These are phyloP conservation scores for Fraxinus greggii DNA, from an alignment of 305 asterid species.

Conservation along the genomic window DNA sequence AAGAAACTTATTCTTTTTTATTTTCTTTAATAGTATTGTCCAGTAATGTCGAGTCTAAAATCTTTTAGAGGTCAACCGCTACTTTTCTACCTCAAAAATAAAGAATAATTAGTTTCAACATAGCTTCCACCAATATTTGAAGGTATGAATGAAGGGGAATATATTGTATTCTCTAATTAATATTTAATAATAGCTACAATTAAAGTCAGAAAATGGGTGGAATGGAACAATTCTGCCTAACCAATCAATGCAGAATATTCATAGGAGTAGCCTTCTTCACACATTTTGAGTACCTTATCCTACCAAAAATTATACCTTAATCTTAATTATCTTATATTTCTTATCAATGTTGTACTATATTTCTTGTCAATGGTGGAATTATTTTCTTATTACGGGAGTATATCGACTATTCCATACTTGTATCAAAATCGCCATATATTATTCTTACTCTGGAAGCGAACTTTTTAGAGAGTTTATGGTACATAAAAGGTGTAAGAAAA, in stretches of 20 bases:
- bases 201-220: conserved; percentile 5
- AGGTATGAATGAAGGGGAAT: conserved; percentile 6
- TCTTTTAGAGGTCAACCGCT: not conserved
- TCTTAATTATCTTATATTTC: not conserved
- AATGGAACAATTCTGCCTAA: conserved; percentile 23
- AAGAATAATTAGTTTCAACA: not conserved
- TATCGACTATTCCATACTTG: not conserved
- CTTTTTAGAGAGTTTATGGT: not conserved
- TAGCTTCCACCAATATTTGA: not conserved
- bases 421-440: not conserved
- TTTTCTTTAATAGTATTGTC: not conserved
- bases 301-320: not conserved
- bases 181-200: not conserved
- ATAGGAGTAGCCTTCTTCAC: conserved; percentile 10
- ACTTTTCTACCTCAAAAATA: not conserved
- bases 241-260: conserved; percentile 35
- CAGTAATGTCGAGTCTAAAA: not conserved
- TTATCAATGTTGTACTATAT: conserved; percentile 4
- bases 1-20: not conserved
- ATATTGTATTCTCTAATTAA: not conserved
- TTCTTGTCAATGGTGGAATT: not conserved
- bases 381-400: not conserved
- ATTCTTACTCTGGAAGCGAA: too few species aligned
- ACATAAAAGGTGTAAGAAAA: too few species aligned
- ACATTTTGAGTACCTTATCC: not conserved